Base-by-base conservation (phyloP, 257 asterid genomes). In the Salvia rosmarinus region DNA sequence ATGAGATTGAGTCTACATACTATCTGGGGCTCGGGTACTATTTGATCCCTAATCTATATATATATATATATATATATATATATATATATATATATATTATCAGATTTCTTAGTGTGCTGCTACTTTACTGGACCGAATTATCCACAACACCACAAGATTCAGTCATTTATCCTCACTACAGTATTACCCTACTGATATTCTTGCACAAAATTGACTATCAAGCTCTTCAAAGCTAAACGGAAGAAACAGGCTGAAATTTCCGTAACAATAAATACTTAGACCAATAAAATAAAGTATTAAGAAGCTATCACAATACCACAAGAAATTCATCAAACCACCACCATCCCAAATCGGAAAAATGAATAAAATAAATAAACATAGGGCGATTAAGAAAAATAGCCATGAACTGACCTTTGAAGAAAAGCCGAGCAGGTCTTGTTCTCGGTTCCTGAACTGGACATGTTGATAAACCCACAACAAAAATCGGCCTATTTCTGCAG, bases 401-500 rank as follows among this genome's bases (percentile, higher is more conserved):
- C 17, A 21, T 19, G 72, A 71, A 68, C 76, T 55, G 66, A 78
- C 88, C 88, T 77, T 72, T 73, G 8, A 2, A 21, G 78, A 71
- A 81, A 75, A 68, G 42, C 34, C 11, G 70, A 55, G 77, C 78
- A 32, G 73, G 65, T 75, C 61, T 60, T 1, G 46, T 32, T 43
- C 25, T 69, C 25, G 80, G 60, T 35, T 73, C 67, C 64, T 39
- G 83, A 25, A 72, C 46, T 37, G 87, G 86, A 77, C 75, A 78
- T 76, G 67, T 66, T 43, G 81, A 75, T 43, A 65, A 69, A 63
- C 83, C 80, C 77, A 71, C 32, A 35, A 55, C 63, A 65, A 84
- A 64, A 82, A 78, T 73, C 13, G 75, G 55, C 72, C 79, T 70
- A 61, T 8, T 75, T 73, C 70, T 82, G 82, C 77, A 75, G 8